Percentiles rank a stretch among this genome's conserved stretches.
Conservation (phyloP, 2,329 filamentous ascomycete species). For the Dactylella cylindrospora region DNA sequence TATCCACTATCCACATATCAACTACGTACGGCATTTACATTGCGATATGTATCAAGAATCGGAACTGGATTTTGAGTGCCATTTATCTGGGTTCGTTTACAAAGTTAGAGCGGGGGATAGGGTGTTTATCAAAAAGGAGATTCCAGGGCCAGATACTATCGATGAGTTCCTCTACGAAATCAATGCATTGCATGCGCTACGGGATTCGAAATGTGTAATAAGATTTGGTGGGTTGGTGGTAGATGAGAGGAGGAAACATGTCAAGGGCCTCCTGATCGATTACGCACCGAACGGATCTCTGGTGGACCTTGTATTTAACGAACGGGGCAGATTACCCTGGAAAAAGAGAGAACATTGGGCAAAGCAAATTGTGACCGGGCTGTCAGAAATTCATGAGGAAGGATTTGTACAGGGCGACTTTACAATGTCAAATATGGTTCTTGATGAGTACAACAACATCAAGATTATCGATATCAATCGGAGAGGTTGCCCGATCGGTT, state of each 20-base stretch:
- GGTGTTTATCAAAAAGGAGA: conserved; percentile 92
- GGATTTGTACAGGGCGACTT: conserved; percentile 98
- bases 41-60: conserved; percentile 69
- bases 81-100: conserved; percentile 97
- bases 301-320: conserved; percentile 87
- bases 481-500: conserved; percentile 92
- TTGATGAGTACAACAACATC: conserved; percentile 78
- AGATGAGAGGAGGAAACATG: conserved; percentile 69
- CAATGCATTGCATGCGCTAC: conserved; percentile 81
- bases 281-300: conserved; percentile 84
- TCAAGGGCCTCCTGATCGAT: conserved; percentile 87
- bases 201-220: conserved; percentile 74
- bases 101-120: conserved; percentile 72
- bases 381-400: conserved; percentile 90
- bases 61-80: conserved; percentile 79
- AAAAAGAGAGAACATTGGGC: conserved; percentile 80
- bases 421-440: conserved; percentile 93
- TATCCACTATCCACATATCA: conserved; percentile 76
- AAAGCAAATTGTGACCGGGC: conserved; percentile 80
- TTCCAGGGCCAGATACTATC: conserved; percentile 89
- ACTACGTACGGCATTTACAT: conserved; percentile 71
- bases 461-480: conserved; percentile 99
- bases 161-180: conserved; percentile 98
- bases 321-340: conserved; percentile 64
- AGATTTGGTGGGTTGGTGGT: conserved; percentile 84